Percentiles rank a stretch among this genome's conserved stretches.
Evolutionary conservation across 176 grass and related monocot species (phyloP).

Genomic region (Oryza coarctata): DNA sequence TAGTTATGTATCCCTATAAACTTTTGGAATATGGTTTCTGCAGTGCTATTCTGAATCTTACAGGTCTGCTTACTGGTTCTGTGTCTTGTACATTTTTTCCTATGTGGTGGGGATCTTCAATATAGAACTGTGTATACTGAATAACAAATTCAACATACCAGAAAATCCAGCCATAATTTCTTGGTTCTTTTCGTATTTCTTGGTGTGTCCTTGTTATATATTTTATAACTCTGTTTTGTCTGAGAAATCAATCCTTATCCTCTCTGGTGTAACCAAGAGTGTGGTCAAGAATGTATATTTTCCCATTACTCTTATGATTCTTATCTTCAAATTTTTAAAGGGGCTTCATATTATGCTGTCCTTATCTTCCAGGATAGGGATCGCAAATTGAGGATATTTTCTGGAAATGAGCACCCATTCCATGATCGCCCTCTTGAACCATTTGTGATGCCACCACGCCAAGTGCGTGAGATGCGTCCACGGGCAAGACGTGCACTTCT

Average conservation of each 20-base stretch:
- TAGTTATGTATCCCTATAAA: neutral
- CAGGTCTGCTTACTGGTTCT: neutral
- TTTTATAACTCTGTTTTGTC: neutral
- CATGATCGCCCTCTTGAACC: conserved; percentile 60
- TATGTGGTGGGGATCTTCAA: neutral
- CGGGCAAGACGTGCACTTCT: conserved; percentile 71
- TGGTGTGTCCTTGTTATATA: neutral
- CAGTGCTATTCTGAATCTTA: neutral
- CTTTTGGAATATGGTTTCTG: neutral
- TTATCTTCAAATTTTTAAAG: neutral
- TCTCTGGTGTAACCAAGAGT: neutral
- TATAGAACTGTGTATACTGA: neutral
- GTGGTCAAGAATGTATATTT: neutral
- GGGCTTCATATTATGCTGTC: neutral
- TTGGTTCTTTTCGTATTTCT: neutral
- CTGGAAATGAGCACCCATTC: conserved; percentile 70
- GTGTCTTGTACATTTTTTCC: neutral
- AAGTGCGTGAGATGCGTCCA: conserved; percentile 82
- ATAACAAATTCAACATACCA: neutral
- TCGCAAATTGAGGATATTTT: conserved; percentile 86
- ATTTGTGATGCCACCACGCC: conserved; percentile 76
- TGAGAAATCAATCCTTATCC: neutral
- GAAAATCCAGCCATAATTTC: neutral
- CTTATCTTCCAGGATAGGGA: conserved; percentile 70
- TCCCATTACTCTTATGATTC: neutral